Conservation (phyloP, 306 rosid genomes). For the Acacia acuminata region DNA sequence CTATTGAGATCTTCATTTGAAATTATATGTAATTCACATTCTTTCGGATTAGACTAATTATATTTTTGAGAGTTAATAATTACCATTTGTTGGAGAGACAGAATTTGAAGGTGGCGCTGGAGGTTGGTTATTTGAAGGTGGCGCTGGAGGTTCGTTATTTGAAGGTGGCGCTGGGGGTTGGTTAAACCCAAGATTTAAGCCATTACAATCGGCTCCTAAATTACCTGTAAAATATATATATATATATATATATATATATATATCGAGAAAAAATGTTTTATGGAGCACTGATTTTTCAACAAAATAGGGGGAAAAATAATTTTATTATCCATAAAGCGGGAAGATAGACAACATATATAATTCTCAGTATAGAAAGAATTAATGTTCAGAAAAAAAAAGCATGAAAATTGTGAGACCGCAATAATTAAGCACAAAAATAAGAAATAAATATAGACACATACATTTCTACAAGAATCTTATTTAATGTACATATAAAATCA, state of each 20-base stretch:
- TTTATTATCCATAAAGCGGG: not conserved
- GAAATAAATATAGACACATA: too few relatives aligned
- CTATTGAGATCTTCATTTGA: not conserved
- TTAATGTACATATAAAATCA: too few relatives aligned
- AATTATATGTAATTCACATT: not conserved
- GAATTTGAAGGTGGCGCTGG: not conserved
- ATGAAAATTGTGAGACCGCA: not conserved
- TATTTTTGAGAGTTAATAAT: not conserved
- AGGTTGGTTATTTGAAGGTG: not conserved
- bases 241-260: too few relatives aligned
- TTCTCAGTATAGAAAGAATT: not conserved
- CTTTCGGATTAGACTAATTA: not conserved
- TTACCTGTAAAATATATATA: conserved; percentile 48
- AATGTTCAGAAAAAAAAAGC: not conserved
- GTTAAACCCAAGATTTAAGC: not conserved
- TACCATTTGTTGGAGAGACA: conserved; percentile 31
- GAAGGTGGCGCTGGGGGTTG: not conserved
- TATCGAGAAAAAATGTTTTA: not conserved
- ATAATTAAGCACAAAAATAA: too few relatives aligned
- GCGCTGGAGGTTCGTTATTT: not conserved
- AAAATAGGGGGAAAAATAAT: not conserved
- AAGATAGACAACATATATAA: not conserved
- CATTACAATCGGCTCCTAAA: conserved; percentile 48
- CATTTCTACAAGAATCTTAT: too few relatives aligned
- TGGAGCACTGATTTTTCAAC: not conserved